Evolutionary conservation across 1,284 basidiomycete genomes (phyloP), one percentile per base, ranked within the genome.

Genomic region (Ustilago crameri): DNA sequence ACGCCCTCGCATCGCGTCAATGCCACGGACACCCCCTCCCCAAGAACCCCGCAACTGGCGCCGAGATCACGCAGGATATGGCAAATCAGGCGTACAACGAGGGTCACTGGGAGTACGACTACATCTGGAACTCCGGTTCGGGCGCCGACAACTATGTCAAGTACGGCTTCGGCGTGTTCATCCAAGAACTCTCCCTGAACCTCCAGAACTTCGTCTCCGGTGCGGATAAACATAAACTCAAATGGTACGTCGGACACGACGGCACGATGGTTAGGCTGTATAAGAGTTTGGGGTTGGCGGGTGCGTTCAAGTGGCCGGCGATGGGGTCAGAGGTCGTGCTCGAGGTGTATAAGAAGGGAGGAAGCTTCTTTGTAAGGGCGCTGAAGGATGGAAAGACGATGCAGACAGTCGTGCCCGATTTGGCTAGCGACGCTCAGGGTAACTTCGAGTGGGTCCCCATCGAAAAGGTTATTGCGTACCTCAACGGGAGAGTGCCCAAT

Each of bases 71-170:
- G 12, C 64, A 76, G 30, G 56, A 68, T 18, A 48, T 59, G 24
- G 75, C 74, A 18, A 51, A 69, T 34, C 61, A 74, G 32, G 70
- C 66, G 8, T 77, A 76, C 50, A 59, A 56, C 32, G 74, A 67
- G 41, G 75, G 75, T 34, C 60, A 73, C 51, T 75, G 67, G 72
- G 75, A 76, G 37, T 76, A 76, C 60, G 64, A 76, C 51, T 76
- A 69, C 47, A 76, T 76, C 54, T 76, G 75, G 73, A 76, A 76
- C 57, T 60, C 55, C n/a, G 60, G 59, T 15, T 24, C 54, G 9
- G 45, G 49, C 17, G 72, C 75, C 5, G 75, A 76, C 44, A 70
- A 75, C 41, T 76, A 75, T 42, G 68, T 72, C 40, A 60, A 55
- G 43, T 76, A 76, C 54, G 57, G 63, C 14, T 71, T 73, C 27